phyloP scores from a whole-genome alignment of 768 basidiomycete genomes.

The Sutorius australiensis region DNA sequence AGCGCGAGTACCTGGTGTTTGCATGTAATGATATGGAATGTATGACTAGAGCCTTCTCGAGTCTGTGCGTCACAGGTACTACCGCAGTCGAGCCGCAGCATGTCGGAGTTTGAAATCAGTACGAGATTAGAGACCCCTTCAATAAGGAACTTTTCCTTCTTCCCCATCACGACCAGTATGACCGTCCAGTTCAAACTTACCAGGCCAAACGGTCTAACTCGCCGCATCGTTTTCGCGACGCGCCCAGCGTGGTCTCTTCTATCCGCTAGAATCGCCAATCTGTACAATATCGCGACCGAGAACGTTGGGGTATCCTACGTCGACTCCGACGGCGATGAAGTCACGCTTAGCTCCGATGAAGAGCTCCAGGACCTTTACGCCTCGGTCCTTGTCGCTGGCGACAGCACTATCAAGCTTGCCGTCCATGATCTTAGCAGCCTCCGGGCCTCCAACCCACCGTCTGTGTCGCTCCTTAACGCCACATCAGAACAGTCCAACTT shows the following conservation, averaged over 20 bases:
- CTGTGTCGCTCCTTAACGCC: slow-evolving; percentile 32
- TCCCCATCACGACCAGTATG: slow-evolving; percentile 39
- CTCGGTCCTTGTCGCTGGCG: slow-evolving; percentile 23
- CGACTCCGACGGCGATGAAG: slow-evolving; percentile 69
- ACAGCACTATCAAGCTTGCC: slow-evolving; percentile 49
- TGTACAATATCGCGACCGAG: slow-evolving; percentile 55
- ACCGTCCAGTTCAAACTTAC: slow-evolving; percentile 63
- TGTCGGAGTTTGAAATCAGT: slow-evolving; percentile 42
- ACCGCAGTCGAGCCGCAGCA: slow-evolving; percentile 31
- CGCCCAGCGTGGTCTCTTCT: slow-evolving; percentile 57
- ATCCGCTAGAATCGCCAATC: slow-evolving; percentile 47
- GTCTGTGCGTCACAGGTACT: neutral
- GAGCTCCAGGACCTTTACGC: slow-evolving; percentile 74
- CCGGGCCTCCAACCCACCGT: slow-evolving; percentile 32
- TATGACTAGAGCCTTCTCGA: no score
- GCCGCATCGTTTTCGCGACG: slow-evolving; percentile 51
- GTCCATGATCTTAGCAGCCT: slow-evolving; percentile 53
- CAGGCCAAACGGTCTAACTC: slow-evolving; percentile 52
- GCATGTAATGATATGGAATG: slow-evolving; percentile 1
- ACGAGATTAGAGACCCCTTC: slow-evolving; percentile 11
- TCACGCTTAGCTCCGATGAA: slow-evolving; percentile 72
- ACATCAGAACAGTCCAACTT: slow-evolving; percentile 36
- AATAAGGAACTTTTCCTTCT: neutral
- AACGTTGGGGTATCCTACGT: slow-evolving; percentile 67
- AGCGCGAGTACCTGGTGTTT: neutral